Evolutionary conservation across 129 eudicot genomes (phyloP).

Genomic region (Ambrosia trifida): DNA sequence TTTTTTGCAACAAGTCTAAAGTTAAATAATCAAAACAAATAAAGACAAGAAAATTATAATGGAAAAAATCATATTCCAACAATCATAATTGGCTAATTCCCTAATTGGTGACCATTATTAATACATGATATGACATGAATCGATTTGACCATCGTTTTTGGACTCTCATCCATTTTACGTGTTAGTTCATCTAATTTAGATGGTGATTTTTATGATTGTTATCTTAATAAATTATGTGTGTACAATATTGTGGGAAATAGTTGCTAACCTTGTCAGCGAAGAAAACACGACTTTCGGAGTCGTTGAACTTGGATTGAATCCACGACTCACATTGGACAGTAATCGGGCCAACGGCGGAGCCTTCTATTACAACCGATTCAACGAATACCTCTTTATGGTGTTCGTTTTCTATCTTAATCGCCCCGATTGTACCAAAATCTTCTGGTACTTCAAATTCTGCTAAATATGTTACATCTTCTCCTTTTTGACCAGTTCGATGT

Average conservation of each 20-base stretch:
- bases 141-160: too few relatives aligned
- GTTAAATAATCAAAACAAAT: too few relatives aligned
- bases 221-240: neutral
- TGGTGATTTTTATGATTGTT: neutral
- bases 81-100: too few relatives aligned
- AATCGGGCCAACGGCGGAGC: constrained; percentile 32
- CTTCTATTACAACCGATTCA: constrained; percentile 43
- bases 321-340: constrained; percentile 49
- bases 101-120: too few relatives aligned
- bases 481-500: constrained; percentile 13
- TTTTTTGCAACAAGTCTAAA: too few relatives aligned
- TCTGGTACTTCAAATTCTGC: constrained; percentile 41
- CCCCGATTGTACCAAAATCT: constrained; percentile 69
- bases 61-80: too few relatives aligned
- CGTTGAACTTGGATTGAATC: constrained; percentile 53
- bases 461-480: constrained; percentile 41
- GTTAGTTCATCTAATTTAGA: too few relatives aligned
- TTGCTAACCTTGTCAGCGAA: constrained; percentile 61
- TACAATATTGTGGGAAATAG: neutral
- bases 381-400: constrained; percentile 61
- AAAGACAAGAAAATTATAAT: too few relatives aligned
- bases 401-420: constrained; percentile 53
- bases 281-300: constrained; percentile 44
- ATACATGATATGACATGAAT: too few relatives aligned
- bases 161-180: too few relatives aligned